phyloP scores from a whole-genome alignment of 192 early-diverging fungal species.

The Coemansia erecta region DNA sequence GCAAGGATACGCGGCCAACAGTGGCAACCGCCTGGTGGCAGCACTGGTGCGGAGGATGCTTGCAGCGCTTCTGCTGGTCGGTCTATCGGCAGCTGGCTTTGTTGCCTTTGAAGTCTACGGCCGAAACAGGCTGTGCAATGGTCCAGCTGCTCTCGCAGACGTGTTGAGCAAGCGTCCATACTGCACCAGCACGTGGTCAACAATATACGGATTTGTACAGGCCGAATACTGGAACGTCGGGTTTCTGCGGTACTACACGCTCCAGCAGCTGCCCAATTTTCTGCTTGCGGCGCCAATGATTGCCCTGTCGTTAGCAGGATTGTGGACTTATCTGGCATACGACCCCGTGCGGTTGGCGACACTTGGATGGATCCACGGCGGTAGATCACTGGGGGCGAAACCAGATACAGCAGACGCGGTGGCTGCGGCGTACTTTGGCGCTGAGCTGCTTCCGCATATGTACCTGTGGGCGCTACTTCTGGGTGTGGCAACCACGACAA shows the following conservation, averaged over 20 bases:
- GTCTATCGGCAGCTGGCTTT: conserved; percentile 58
- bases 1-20: conserved; percentile 5
- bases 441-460: conserved; percentile 57
- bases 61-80: conserved; percentile 29
- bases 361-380: conserved; percentile 51
- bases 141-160: background rate
- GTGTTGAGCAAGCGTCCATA: conserved; percentile 54
- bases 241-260: conserved; percentile 78
- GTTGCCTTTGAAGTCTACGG: conserved; percentile 63
- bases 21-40: background rate
- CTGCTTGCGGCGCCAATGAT: conserved; percentile 79
- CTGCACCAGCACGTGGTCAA: conserved; percentile 62
- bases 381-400: background rate
- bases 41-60: conserved; percentile 11
- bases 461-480: conserved; percentile 70
- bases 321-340: conserved; percentile 56
- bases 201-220: conserved; percentile 84
- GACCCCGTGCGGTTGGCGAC: conserved; percentile 58
- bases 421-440: conserved; percentile 13
- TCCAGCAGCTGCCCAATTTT: conserved; percentile 90
- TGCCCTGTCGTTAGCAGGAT: conserved; percentile 58
- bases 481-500: conserved; percentile 60
- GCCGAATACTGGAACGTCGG: conserved; percentile 86
- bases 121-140: conserved; percentile 61
- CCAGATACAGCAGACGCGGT: background rate